These are phyloP conservation scores for Elsinoe perseae DNA, from an alignment of 2,329 filamentous ascomycete species.

Conservation along the genomic window DNA sequence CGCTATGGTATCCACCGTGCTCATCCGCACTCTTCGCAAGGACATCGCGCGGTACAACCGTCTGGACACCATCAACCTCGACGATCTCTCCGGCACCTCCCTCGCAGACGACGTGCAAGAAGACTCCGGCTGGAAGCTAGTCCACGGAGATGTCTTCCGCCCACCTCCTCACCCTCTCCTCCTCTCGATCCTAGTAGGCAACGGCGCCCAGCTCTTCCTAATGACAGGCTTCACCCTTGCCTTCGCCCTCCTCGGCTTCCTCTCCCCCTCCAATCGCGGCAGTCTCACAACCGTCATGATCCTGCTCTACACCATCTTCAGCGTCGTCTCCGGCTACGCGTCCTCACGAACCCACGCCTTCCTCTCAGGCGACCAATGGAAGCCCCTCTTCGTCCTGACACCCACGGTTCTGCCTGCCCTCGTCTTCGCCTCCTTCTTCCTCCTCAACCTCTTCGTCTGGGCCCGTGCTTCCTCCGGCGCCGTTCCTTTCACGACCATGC, in stretches of 20 bases:
- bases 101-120: conserved; percentile 92
- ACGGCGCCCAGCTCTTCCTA: conserved; percentile 91
- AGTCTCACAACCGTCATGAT: conserved; percentile 90
- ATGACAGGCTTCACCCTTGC: conserved; percentile 93
- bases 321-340: conserved; percentile 84
- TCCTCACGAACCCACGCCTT: conserved; percentile 91
- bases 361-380: conserved; percentile 88
- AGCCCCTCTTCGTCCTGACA: conserved; percentile 82
- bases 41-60: conserved; percentile 97
- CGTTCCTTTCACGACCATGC: conserved; percentile 94
- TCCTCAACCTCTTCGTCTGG: conserved; percentile 95
- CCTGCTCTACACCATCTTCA: conserved; percentile 84
- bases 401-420: conserved; percentile 77
- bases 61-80: conserved; percentile 80
- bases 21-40: conserved; percentile 80
- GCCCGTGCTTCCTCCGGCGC: conserved; percentile 85
- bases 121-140: conserved; percentile 96
- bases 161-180: conserved; percentile 74
- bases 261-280: conserved; percentile 91
- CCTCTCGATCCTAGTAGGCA: conserved; percentile 80
- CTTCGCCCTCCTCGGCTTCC: conserved; percentile 87
- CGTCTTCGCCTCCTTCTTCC: conserved; percentile 82
- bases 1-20: conserved; percentile 84
- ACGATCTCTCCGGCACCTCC: conserved; percentile 70
- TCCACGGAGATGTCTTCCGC: conserved; percentile 95